Conservation (phyloP, 768 basidiomycete genomes). For the Termitomyces bulborhizus region DNA sequence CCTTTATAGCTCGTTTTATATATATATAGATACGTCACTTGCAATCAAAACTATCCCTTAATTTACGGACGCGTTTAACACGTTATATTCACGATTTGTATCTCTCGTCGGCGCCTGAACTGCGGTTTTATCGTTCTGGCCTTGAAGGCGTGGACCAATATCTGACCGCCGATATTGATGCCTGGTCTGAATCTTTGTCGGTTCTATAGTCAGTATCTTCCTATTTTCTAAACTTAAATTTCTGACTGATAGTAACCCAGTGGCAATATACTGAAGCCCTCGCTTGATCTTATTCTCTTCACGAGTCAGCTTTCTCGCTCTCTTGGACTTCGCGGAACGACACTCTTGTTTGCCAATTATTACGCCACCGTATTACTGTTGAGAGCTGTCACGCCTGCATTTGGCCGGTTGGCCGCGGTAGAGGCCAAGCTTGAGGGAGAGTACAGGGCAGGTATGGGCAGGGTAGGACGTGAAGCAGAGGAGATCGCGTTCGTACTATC, state of each 20-base stretch:
- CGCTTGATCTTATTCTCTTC: conserved; percentile 86
- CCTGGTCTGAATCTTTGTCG: conserved; percentile 81
- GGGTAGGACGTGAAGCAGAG: conserved; percentile 85
- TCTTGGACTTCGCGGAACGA: conserved; percentile 78
- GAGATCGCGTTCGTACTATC: conserved; percentile 72
- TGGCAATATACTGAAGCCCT: conserved; percentile 90
- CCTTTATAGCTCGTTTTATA: background rate
- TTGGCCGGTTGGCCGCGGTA: conserved; percentile 82
- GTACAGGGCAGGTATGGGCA: conserved; percentile 79
- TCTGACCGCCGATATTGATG: conserved; percentile 86
- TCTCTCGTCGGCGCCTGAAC: conserved; percentile 64
- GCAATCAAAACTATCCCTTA: conserved; percentile 78
- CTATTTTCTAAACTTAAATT: background rate
- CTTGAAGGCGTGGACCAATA: conserved; percentile 85
- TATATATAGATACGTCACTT: conserved; percentile 71
- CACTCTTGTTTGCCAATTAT: conserved; percentile 78
- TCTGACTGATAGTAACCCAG: conserved; percentile 28
- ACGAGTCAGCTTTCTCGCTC: conserved; percentile 86
- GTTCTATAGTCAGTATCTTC: conserved; percentile 73
- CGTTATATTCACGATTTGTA: conserved; percentile 92
- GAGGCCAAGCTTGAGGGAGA: conserved; percentile 90
- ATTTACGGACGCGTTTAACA: conserved; percentile 80
- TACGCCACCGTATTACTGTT: conserved; percentile 81
- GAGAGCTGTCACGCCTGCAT: conserved; percentile 83
- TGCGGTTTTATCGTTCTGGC: conserved; percentile 62